These are phyloP conservation scores for Solanum ossicruentum DNA, from an alignment of 257 asterid genomes.

Conservation along the genomic window DNA sequence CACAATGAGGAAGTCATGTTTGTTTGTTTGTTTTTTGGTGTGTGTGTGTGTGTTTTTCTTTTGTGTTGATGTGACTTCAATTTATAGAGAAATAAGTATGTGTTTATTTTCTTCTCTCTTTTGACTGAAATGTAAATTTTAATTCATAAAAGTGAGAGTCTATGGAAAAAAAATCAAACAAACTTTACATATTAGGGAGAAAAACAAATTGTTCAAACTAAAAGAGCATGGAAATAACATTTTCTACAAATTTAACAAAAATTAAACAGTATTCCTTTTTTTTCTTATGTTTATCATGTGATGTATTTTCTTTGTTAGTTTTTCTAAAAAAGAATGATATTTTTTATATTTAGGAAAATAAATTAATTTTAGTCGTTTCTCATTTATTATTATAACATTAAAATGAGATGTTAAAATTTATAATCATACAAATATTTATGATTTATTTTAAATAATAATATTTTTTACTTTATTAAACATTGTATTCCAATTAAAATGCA, in stretches of 20 bases:
- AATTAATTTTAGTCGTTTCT: too few relatives aligned
- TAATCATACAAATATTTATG: too few relatives aligned
- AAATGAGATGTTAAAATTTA: too few relatives aligned
- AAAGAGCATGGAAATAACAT: background rate
- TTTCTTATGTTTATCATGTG: too few relatives aligned
- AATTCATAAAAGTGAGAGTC: background rate
- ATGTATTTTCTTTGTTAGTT: too few relatives aligned
- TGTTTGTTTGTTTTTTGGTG: background rate
- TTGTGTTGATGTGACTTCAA: background rate
- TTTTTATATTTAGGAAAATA: too few relatives aligned
- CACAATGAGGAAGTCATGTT: background rate
- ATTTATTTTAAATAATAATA: background rate
- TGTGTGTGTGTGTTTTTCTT: too few relatives aligned
- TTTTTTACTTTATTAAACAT: background rate
- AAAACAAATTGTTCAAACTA: background rate
- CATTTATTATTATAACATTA: too few relatives aligned
- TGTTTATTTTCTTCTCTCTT: background rate
- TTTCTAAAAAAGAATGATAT: too few relatives aligned
- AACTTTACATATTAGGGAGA: background rate
- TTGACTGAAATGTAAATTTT: background rate
- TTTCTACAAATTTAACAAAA: background rate
- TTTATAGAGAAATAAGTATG: background rate
- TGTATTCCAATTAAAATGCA: background rate
- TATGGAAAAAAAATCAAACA: too few relatives aligned
- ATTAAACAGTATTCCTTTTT: background rate